A percentile compares a stretch with the other conserved stretches of the same genome.
Evolutionary conservation across 805 yeast species (phyloP).

Genomic region (Kluyveromyces wickerhamii): DNA sequence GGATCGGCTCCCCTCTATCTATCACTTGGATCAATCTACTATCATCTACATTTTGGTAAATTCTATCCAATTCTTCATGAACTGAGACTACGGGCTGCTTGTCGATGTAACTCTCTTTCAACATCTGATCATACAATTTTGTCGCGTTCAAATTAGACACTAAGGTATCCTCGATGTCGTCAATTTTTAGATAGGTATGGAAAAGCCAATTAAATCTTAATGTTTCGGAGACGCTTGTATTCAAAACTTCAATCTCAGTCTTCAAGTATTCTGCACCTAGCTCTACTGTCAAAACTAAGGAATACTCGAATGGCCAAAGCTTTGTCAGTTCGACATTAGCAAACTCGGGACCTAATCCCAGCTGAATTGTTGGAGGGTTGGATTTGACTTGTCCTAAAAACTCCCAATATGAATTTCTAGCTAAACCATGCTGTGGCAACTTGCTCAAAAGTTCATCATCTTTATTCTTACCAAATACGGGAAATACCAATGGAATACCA

Average conservation of each 20-base stretch:
- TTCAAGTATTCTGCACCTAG: constrained; percentile 50
- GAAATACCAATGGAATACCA: constrained; percentile 95
- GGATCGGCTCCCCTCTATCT: constrained; percentile 60
- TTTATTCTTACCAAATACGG: constrained; percentile 73
- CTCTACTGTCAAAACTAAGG: constrained; percentile 61
- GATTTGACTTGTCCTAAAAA: constrained; percentile 77
- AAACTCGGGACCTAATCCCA: constrained; percentile 82
- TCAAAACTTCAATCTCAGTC: constrained; percentile 69
- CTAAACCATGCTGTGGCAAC: constrained; percentile 96
- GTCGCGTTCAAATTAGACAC: constrained; percentile 75
- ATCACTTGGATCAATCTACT: constrained; percentile 58
- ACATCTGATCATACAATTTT: constrained; percentile 66
- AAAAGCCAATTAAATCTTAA: constrained; percentile 91
- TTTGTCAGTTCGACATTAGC: constrained; percentile 64
- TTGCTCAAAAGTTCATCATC: constrained; percentile 48
- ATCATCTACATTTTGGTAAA: constrained; percentile 56
- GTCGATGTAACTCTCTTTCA: constrained; percentile 53
- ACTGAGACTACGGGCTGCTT: constrained; percentile 69
- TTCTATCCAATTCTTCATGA: constrained; percentile 75
- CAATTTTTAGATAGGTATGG: constrained; percentile 78
- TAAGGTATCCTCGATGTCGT: constrained; percentile 68
- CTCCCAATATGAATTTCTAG: constrained; percentile 87
- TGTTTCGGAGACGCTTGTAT: constrained; percentile 43
- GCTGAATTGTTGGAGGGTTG: constrained; percentile 73
- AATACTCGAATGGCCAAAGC: constrained; percentile 56